phyloP scores from a whole-genome alignment of 257 asterid species.

The Cruciata laevipes region DNA sequence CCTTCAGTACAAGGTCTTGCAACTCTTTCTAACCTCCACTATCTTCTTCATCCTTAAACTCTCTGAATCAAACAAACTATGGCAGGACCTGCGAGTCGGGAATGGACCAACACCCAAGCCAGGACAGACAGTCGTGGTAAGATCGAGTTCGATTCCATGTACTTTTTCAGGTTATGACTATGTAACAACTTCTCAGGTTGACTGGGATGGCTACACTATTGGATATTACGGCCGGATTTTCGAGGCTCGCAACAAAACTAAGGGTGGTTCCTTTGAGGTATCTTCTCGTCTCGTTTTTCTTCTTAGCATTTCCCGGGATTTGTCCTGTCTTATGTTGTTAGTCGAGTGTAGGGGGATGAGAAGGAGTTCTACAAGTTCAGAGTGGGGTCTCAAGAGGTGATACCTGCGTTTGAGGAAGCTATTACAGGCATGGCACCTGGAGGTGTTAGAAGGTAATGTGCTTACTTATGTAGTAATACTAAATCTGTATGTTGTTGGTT shows the following conservation, averaged over 20 bases:
- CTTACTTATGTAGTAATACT: not conserved
- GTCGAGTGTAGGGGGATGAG: constrained; percentile 66
- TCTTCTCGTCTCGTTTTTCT: not conserved
- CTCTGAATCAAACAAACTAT: constrained; percentile 15
- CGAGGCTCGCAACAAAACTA: constrained; percentile 97
- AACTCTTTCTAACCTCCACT: constrained; percentile 15
- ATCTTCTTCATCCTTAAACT: constrained; percentile 24
- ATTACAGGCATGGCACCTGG: constrained; percentile 86
- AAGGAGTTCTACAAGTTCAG: constrained; percentile 88
- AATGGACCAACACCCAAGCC: constrained; percentile 67
- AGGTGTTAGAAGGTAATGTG: constrained; percentile 74
- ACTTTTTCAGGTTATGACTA: not conserved
- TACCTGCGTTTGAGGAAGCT: constrained; percentile 97
- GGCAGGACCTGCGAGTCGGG: constrained; percentile 85
- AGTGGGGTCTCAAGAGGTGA: constrained; percentile 85
- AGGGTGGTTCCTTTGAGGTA: constrained; percentile 97
- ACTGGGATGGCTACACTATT: constrained; percentile 97
- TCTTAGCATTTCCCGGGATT: too few species aligned
- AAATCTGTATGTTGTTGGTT: not conserved
- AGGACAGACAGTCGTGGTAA: constrained; percentile 88
- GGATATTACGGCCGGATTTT: constrained; percentile 98
- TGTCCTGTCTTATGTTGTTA: constrained; percentile 4
- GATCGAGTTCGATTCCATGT: not conserved
- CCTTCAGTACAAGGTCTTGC: constrained; percentile 83
- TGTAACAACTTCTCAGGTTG: constrained; percentile 43